Evolutionary conservation across 352 stramenopile genomes (phyloP).

Genomic region (Peronospora tabacina): DNA sequence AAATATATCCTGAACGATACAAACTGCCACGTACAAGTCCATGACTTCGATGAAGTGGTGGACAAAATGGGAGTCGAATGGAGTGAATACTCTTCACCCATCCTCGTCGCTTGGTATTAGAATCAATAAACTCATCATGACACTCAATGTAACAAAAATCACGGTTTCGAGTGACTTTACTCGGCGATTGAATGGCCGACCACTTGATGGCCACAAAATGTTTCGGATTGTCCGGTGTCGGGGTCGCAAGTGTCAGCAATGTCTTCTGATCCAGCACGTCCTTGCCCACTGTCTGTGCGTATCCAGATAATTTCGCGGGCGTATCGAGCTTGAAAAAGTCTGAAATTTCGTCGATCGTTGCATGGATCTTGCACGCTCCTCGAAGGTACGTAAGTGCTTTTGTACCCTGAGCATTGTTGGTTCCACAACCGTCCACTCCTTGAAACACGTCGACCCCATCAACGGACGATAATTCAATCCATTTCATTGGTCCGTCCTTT

Average conservation of each 20-base stretch:
- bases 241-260: conserved; percentile 52
- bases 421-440: conserved; percentile 43
- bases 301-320: conserved; percentile 56
- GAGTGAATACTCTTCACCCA: conserved; percentile 78
- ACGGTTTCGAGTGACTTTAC: conserved; percentile 63
- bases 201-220: conserved; percentile 82
- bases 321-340: conserved; percentile 78
- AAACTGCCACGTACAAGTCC: conserved; percentile 61
- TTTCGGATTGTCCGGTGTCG: conserved; percentile 65
- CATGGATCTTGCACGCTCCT: conserved; percentile 59
- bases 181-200: conserved; percentile 67
- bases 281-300: conserved; percentile 62
- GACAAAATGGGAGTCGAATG: conserved; percentile 67
- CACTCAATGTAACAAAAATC: conserved; percentile 84
- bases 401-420: conserved; percentile 8
- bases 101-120: conserved; percentile 49
- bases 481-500: conserved; percentile 61
- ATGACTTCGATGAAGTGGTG: conserved; percentile 43
- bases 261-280: conserved; percentile 77
- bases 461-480: conserved; percentile 62
- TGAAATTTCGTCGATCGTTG: conserved; percentile 70
- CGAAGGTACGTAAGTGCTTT: conserved; percentile 61
- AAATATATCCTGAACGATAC: conserved; percentile 75
- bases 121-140: conserved; percentile 81
- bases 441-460: conserved; percentile 72